These are phyloP conservation scores for Kickxella alabastrina DNA, from an alignment of 192 early-diverging fungal genomes.

Conservation along the genomic window DNA sequence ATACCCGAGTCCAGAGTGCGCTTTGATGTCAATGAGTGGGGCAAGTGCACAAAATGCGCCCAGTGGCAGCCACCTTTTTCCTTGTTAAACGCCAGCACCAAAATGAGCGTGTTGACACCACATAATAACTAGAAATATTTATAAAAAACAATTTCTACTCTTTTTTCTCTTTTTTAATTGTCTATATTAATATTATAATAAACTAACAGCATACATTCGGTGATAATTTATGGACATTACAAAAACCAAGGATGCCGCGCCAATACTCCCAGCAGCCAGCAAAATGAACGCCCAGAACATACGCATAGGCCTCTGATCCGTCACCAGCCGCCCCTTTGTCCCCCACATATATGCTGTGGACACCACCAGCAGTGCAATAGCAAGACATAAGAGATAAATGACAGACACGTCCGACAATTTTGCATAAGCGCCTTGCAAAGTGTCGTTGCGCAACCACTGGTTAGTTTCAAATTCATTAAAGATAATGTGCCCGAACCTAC, in stretches of 20 bases:
- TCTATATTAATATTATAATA: not conserved
- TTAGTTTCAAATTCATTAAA: slow-evolving; percentile 11
- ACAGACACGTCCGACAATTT: slow-evolving; percentile 13
- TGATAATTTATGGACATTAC: slow-evolving; percentile 9
- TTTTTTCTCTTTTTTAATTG: not conserved
- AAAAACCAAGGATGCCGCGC: slow-evolving; percentile 33
- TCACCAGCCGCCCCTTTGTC: slow-evolving; percentile 12
- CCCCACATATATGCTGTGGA: slow-evolving; percentile 25
- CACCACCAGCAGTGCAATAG: slow-evolving; percentile 15
- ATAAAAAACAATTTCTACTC: not conserved
- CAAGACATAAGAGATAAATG: slow-evolving; percentile 19
- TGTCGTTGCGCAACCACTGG: too few species aligned
- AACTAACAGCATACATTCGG: not conserved
- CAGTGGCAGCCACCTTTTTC: slow-evolving; percentile 31
- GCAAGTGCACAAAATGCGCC: slow-evolving; percentile 19
- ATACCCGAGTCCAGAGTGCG: slow-evolving; percentile 24
- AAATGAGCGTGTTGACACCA: slow-evolving; percentile 3
- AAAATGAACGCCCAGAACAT: slow-evolving; percentile 22
- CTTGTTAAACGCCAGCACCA: slow-evolving; percentile 21
- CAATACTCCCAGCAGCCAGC: slow-evolving; percentile 20
- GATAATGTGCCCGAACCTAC: slow-evolving; percentile 19
- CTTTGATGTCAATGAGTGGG: slow-evolving; percentile 32
- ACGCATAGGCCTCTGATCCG: slow-evolving; percentile 12
- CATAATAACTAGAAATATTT: not conserved
- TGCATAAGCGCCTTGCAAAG: too few species aligned